Evolutionary conservation across 441 rosid genomes (phyloP), one percentile per base, ranked within the genome.

Genomic region (Gossypium armourianum): DNA sequence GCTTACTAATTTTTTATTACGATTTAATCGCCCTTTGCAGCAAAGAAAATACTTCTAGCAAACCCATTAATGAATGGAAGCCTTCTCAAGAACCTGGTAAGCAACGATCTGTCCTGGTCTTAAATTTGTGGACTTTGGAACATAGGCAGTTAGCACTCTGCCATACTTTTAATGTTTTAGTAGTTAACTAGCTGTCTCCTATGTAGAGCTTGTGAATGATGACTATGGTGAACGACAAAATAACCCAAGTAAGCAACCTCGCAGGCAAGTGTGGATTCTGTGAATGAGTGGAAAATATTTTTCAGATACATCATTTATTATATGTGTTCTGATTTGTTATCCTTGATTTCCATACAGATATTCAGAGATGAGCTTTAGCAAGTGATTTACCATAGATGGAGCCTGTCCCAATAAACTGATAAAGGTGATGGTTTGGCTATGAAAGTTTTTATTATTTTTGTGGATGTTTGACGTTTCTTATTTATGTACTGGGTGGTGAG

Each of bases 351-450:
- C 23, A 6, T 85, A 80, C 81, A 90, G 96, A 88, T 90, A 87
- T 75, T 90, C 93, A 0, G 90, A 87, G 77, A 90, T 90, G 96
- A 88, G 87, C 75, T 90, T 86, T 82, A 86, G 88, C 85, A 85
- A 86, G 87, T 83, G 84, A 83, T 82, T 82, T 76, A 50, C 82
- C 62, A 68, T 62, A 76, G 62, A 71, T 61, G 81, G 50, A 74
- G 69, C 66, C 23, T 79, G 71, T 76, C 71, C 68, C 75, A 80
- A 79, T 83, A 77, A 81, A 74, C 81, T 70, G 77, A 72, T 73
- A 40, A 77, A 81, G 84, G 89, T 84, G 72, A 16, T 70, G 72
- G 52, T 74, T 74, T 54, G 64, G 26, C 68, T 19, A 62, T 62
- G 43, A 70, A 56, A 68, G 52, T 21, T 63, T 55, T 69, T 40